phyloP scores from a whole-genome alignment of 176 grass and related monocot species.

The Bothriochloa decipiens region DNA sequence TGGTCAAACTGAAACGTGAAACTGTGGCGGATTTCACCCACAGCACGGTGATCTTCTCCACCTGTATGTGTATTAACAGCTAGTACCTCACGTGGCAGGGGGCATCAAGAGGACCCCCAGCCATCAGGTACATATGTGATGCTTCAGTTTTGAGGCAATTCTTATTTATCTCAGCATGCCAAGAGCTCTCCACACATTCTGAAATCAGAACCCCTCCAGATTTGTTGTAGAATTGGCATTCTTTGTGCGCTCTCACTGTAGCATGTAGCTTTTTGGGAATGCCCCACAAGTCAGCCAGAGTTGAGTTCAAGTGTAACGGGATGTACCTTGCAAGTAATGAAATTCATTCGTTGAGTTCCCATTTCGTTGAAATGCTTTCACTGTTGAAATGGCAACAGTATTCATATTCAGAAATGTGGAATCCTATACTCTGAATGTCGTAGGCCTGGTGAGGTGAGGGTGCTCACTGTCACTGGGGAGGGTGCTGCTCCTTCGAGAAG shows the following conservation, averaged over 20 bases:
- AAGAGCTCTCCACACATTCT: conserved; percentile 12
- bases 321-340: conserved; percentile 27
- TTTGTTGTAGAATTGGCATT: conserved; percentile 46
- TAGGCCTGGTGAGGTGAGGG: background rate
- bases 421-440: background rate
- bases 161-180: conserved; percentile 38
- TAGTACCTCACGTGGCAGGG: conserved; percentile 26
- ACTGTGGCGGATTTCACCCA: background rate
- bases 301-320: conserved; percentile 36
- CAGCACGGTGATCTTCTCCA: background rate
- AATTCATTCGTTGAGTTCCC: conserved; percentile 26
- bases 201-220: conserved; percentile 12
- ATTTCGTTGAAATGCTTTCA: background rate
- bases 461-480: background rate
- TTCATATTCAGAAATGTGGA: background rate
- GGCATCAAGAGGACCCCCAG: conserved; percentile 7
- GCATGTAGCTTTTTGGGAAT: conserved; percentile 25
- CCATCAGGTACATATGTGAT: background rate
- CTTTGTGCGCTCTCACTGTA: background rate
- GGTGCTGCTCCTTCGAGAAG: background rate
- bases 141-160: conserved; percentile 25
- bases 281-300: background rate
- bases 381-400: background rate
- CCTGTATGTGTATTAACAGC: conserved; percentile 16
- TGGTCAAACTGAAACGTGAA: conserved; percentile 74